Percentiles rank a stretch among this genome's conserved stretches.
Evolutionary conservation across 148 eudicot genomes (phyloP).

Genomic region (Camellia granthamiana): DNA sequence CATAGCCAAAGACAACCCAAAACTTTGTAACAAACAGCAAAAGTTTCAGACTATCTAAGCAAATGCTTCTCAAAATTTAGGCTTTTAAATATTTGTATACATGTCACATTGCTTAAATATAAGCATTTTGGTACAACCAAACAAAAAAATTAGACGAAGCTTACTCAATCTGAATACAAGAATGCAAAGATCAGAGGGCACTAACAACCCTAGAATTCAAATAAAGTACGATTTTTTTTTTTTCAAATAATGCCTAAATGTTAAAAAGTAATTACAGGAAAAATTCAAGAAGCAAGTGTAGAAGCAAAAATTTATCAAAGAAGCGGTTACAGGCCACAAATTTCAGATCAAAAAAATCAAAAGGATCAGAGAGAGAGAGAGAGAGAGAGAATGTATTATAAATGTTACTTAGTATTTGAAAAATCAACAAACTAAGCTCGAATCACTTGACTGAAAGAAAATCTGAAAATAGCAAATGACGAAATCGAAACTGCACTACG

Average conservation of each 20-base stretch:
- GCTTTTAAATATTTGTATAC: neutral
- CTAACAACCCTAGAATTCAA: neutral
- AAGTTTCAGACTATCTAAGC: neutral
- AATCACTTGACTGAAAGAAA: neutral
- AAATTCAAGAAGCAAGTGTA: neutral
- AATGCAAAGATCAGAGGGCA: neutral
- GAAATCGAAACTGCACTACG: neutral
- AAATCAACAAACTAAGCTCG: neutral
- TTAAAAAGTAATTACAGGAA: neutral
- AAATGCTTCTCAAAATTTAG: neutral
- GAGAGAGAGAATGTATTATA: neutral
- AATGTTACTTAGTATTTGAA: neutral
- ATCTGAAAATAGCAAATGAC: conserved; percentile 7
- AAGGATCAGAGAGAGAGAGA: neutral
- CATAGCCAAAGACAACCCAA: neutral
- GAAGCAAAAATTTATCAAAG: conserved; percentile 10
- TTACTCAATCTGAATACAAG: no score
- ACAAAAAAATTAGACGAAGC: neutral
- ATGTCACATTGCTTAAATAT: neutral
- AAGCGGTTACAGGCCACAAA: neutral
- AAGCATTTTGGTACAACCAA: neutral
- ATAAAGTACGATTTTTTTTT: neutral
- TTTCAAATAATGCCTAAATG: neutral
- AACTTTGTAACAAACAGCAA: neutral
- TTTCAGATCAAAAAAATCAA: neutral